A percentile compares a stretch with the other conserved stretches of the same genome.
These are phyloP conservation scores for Beta macrorhiza DNA, from an alignment of 179 eudicot genomes.

Conservation along the genomic window DNA sequence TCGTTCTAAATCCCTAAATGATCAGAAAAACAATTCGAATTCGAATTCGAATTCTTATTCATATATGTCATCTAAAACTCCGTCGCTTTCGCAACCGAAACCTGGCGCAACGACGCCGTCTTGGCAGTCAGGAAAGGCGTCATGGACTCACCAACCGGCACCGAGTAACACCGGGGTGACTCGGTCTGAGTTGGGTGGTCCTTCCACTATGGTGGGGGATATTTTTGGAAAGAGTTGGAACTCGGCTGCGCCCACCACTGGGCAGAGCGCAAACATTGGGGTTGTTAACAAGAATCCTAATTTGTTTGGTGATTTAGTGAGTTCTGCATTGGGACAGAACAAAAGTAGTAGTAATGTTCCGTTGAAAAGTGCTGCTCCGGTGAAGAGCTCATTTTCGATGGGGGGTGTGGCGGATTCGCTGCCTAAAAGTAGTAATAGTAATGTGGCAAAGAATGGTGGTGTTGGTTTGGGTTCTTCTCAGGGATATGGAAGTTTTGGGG, in stretches of 20 bases:
- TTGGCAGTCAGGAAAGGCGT: slow-evolving; percentile 68
- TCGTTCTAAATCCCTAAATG: slow-evolving; percentile 53
- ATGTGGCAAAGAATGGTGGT: slow-evolving; percentile 23
- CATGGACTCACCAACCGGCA: slow-evolving; percentile 86
- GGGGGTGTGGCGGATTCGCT: slow-evolving; percentile 61
- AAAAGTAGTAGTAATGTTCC: slow-evolving; percentile 56
- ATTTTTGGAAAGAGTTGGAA: slow-evolving; percentile 81
- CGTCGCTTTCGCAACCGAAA: slow-evolving; percentile 35
- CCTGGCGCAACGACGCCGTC: slow-evolving; percentile 45
- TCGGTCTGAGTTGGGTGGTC: slow-evolving; percentile 50
- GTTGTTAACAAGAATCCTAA: slow-evolving; percentile 72
- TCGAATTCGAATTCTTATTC: slow-evolving; percentile 38
- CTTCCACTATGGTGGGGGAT: slow-evolving; percentile 85
- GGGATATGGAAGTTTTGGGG: slow-evolving; percentile 30
- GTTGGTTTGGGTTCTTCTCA: slow-evolving; percentile 35
- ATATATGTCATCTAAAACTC: slow-evolving; percentile 32
- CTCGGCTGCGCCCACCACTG: slow-evolving; percentile 33
- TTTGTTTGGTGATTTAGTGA: slow-evolving; percentile 80
- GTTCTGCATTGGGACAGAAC: slow-evolving; percentile 57
- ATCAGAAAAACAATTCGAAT: slow-evolving; percentile 49
- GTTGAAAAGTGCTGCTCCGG: slow-evolving; percentile 53
- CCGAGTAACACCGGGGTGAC: slow-evolving; percentile 37
- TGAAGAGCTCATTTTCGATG: slow-evolving; percentile 51
- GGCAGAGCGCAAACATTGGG: slow-evolving; percentile 39
- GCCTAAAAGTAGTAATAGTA: slow-evolving; percentile 44